A percentile compares a stretch with the other conserved stretches of the same genome.
phyloP scores from a whole-genome alignment of 225 moss, liverwort and hornwort genomes.

The Pseudisothecium myosuroides region DNA sequence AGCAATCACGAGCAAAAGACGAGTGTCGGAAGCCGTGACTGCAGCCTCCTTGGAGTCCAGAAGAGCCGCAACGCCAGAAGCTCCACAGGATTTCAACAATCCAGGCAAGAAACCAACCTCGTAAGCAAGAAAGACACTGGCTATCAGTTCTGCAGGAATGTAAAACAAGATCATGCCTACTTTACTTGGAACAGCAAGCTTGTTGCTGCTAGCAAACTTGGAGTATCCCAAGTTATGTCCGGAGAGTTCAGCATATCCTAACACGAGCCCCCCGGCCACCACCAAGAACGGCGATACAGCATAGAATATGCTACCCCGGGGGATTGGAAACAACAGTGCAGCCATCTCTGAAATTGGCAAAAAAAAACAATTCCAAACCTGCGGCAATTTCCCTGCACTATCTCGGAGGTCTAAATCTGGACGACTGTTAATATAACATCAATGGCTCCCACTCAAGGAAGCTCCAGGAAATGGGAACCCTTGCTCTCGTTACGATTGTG shows the following conservation, averaged over 20 bases:
- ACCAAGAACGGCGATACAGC: not conserved
- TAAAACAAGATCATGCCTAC: constrained; percentile 13
- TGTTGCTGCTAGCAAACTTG: constrained; percentile 25
- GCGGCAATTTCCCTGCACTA: too few relatives aligned
- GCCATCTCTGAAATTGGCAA: too few relatives aligned
- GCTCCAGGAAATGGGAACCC: too few relatives aligned
- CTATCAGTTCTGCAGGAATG: not conserved
- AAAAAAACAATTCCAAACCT: too few relatives aligned
- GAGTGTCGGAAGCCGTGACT: not conserved
- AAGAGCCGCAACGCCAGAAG: not conserved
- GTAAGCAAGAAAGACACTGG: not conserved
- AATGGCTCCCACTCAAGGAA: too few relatives aligned
- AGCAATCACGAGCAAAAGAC: constrained; percentile 12
- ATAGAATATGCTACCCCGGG: not conserved
- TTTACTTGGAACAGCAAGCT: not conserved
- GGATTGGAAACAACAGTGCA: not conserved
- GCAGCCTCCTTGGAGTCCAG: not conserved
- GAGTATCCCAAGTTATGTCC: constrained; percentile 23
- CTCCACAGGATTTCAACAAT: not conserved
- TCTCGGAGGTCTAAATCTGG: too few relatives aligned
- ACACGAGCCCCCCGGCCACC: not conserved
- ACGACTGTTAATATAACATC: too few relatives aligned
- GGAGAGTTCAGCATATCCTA: not conserved
- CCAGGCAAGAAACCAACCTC: not conserved
- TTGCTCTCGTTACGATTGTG: too few relatives aligned